Conservation (phyloP, 257 asterid species). For the Prunella vulgaris region DNA sequence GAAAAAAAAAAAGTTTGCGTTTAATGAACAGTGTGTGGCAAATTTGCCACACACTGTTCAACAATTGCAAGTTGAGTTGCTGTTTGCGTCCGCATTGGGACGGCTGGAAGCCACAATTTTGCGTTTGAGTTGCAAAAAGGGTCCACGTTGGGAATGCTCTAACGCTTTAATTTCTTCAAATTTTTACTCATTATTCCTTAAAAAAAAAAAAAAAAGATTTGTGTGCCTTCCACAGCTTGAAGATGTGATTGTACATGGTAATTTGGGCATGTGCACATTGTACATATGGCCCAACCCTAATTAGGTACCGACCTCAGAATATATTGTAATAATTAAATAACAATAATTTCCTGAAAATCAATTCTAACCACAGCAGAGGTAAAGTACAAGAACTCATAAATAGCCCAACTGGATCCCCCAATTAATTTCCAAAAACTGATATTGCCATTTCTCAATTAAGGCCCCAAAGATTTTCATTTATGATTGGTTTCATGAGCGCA, state of each 20-base stretch:
- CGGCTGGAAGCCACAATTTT: too few species aligned
- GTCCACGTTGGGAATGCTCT: too few species aligned
- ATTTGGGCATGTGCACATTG: slow-evolving; percentile 6
- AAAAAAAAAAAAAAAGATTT: too few species aligned
- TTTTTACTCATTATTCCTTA: too few species aligned
- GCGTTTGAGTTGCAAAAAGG: too few species aligned
- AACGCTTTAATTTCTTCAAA: too few species aligned
- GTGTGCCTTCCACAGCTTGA: too few species aligned
- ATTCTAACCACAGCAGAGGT: neutral
- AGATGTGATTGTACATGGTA: neutral
- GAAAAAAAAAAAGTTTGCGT: too few species aligned
- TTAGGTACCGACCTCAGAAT: neutral
- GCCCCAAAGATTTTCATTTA: neutral
- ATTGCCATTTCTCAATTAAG: slow-evolving; percentile 19
- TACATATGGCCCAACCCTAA: slow-evolving; percentile 18
- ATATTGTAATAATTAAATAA: neutral
- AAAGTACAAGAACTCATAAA: neutral
- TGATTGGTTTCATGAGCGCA: neutral
- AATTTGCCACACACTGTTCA: too few species aligned
- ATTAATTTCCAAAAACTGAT: neutral
- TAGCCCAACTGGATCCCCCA: slow-evolving; percentile 10
- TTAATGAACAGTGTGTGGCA: too few species aligned
- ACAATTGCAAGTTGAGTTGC: too few species aligned
- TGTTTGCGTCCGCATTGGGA: too few species aligned
- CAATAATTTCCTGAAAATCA: neutral